Evolutionary conservation across 2,329 filamentous ascomycete species (phyloP), one percentile per base, ranked within the genome.

Genomic region (Hirsutella minnesotensis): DNA sequence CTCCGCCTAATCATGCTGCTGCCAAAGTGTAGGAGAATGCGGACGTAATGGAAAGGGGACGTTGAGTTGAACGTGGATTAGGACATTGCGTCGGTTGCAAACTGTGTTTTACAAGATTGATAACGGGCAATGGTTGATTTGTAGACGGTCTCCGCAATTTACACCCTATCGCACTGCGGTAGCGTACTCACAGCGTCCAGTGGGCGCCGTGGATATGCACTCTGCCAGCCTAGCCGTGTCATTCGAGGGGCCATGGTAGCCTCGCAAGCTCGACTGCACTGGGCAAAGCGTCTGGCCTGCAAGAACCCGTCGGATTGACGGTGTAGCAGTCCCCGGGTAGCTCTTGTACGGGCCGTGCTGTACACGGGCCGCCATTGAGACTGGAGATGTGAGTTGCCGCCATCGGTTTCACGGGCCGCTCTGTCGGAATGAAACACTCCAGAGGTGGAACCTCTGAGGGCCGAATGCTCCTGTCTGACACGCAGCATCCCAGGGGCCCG

Each of bases 221-320:
- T 45, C 40, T 48, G 40, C 38, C 42, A 49, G 35, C 27, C 31
- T 19, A 29, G 19, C 18, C 36, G 47, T 27, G 24, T 27, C 24
- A 27, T 27, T 27, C 12, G 7, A 12, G 18, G 15, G 33, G 18
- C 15, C 15, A n/a, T 27, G 37, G n/a, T 21, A 22, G 38, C 27
- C 47, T 62, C 58, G 58, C 59, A 62, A 62, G 55, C 47, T 46
- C 53, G 50, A 48, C 59, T 60, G 41, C 42, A 58, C 54, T 59
- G 52, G 58, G 59, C 51, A 58, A 58, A 51, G 35, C 12, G 43
- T 30, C 16, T 38, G 39, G 29, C 21, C 12, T 33, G 39, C 27
- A 20, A 38, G 16, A 44, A 38, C 27, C 43, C 43, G 43, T 39
- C 38, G 43, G 27, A 15, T 38, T 29, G 43, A 39, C 37, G 33